Base-by-base conservation (phyloP, 2,329 filamentous ascomycete genomes). In the Xylariaceae sp. region DNA sequence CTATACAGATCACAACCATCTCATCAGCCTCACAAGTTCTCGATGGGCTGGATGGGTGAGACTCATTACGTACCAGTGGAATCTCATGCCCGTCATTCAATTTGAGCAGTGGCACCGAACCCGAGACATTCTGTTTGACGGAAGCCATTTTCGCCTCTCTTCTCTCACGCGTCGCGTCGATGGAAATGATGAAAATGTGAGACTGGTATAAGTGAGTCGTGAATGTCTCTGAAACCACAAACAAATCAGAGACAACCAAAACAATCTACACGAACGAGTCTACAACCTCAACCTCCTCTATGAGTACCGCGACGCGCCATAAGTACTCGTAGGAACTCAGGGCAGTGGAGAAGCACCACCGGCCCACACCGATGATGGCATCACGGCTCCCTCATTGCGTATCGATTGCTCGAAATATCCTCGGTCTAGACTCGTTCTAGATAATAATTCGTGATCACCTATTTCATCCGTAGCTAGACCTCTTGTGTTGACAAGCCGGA, bases 71-170 rank as follows among this genome's bases (percentile, higher is more conserved):
- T 74, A 87, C 85, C 78, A 88, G 80, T 9, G 89, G 89, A 56
- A 92, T 89, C 59, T 84, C 81, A 62, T 84, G 83, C 62, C 88
- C 88, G 76, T 92, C 87, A 66, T 89, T 90, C 58, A 92, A 78
- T 75, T 87, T 89, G 57, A 91, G 73, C 57, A 73, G 77, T 1
- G 86, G 86, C 45, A 87, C 72, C 13, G 42, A 13, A n/a, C 76
- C 75, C 51, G 74, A 73, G 18, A 75, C 72, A 62, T 75, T 71
- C 18, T 76, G 74, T 56, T 72, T 71, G 68, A 72, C 77, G 23
- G 72, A 65, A 10, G 75, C 68, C 6, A 72, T 70, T 55, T 74
- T 73, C 4, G 79, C 8, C 11, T 9, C 8, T 9, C 37, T 10
- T 3, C 37, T 42, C 23, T 30, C 23, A 42, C 11, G 37, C 11